Base-by-base conservation (phyloP, 2,329 filamentous ascomycete genomes). In the Neoscytalidium dimidiatum region DNA sequence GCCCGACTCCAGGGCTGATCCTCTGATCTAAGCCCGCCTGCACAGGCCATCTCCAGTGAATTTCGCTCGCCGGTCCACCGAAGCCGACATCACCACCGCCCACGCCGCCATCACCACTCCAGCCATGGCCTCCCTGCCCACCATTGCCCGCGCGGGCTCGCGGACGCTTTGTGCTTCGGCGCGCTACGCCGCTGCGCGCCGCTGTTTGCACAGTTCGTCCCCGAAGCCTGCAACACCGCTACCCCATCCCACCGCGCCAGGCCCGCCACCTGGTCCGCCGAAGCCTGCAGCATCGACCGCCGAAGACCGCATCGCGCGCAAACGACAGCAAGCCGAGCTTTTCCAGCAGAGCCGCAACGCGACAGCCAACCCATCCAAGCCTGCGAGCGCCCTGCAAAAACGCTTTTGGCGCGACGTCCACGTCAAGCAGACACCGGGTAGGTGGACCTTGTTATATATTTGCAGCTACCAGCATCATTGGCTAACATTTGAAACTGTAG, bases 371-470 rank as follows among this genome's bases (percentile, higher is more conserved):
- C 77, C 80, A 3, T 71, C 75, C 33, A 83, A 84, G 68, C 81
- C 83, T 1, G 74, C 76, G 19, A 80, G 76, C 38, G 73, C 85
- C 65, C 83, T 89, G 72, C 84, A 83, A 73, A 91, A 88, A 81
- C 86, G 94, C 62, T 97, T 97, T 81, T 98, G 94, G 94, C 92
- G 90, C 77, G 86, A 95, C 74, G 92, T 95, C 1, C 77, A 84
- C 67, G 88, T 97, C 41, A 83, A 85, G 69, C 86, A 78, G 35
- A 69, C 70, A 19, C 81, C 88, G 68, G 89, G 90, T 91, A 80
- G 64, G 78, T 41, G 48, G 9, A 52, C 1, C 38, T 17, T 19
- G 8, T 33, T 28, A 2, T 11, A 3, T 35, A 14, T 63, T 11
- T 23, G n/a, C n/a, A n/a, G n/a, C n/a, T 5, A 28, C n/a, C 19